Evolutionary conservation across 208 protist genomes (phyloP), one percentile per base, ranked within the genome.

Genomic region (Crithidia brevicula): DNA sequence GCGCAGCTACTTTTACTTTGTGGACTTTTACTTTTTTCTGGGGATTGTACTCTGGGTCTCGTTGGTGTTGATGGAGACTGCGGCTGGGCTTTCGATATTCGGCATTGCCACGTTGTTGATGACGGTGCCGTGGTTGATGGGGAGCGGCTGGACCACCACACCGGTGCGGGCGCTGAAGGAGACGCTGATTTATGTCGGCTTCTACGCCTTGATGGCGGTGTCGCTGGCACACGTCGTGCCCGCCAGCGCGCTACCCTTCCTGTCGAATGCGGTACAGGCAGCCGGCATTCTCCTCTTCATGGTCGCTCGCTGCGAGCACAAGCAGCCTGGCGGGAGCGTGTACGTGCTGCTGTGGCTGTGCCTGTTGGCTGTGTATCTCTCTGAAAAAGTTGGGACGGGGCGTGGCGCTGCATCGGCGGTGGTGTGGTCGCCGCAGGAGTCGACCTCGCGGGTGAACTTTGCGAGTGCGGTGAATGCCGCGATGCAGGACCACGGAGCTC

Each of bases 21-120:
- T 89, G 6, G 77, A 84, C 61, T 84, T 84, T 50, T 80, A 80
- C 33, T 81, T 81, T 57, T 82, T 61, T 59, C 73, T 89, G 34
- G 61, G 67, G 16, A 51, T 86, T 13, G 71, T 73, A 69, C 57
- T 79, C 31, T 89, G 81, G 80, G 56, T 81, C 31, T 77, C 80
- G 20, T 53, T 72, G 16, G 73, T 79, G 57, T 57, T 85, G 53
- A 68, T 82, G 62, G 75, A 79, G 54, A 63, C 67, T 27, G 43
- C 72, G 30, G 61, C 60, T 1, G 60, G 62, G 16, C 60, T 71
- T 23, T 54, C 77, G 20, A 18, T 89, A 20, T 60, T 77, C n/a
- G 58, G 60, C 28, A 28, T 78, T 3, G 53, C 56, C 16, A 11
- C 56, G 34, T 36, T 76, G 22, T 20, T 76, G 4, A 27, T 74